These are phyloP conservation scores for Aspergillus brasiliensis DNA, from an alignment of 2,329 filamentous ascomycete species.

Conservation along the genomic window DNA sequence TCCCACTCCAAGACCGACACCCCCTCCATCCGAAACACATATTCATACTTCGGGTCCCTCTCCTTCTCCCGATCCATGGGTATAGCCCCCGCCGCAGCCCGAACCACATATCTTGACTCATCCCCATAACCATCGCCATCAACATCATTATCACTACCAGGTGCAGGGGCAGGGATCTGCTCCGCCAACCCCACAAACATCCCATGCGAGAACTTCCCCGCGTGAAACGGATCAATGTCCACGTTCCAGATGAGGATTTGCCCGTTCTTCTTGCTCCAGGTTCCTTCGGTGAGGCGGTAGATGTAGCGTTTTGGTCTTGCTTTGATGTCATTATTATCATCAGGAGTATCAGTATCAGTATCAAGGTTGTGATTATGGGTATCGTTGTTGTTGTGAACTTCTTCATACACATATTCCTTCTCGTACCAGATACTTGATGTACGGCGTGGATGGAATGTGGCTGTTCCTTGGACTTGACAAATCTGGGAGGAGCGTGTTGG, in stretches of 20 bases:
- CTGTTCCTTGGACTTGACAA: conserved; percentile 56
- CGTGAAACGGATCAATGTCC: not conserved
- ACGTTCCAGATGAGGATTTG: conserved; percentile 21
- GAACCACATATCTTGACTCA: conserved; percentile 18
- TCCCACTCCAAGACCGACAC: conserved; percentile 32
- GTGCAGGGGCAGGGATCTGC: not conserved
- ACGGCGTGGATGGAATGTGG: conserved; percentile 64
- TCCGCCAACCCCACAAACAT: conserved; percentile 9
- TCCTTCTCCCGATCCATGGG: not conserved
- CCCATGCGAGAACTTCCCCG: conserved; percentile 6
- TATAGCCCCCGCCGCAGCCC: conserved; percentile 1
- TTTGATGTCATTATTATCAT: not conserved
- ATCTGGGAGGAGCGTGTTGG: not conserved
- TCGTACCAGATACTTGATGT: conserved; percentile 51
- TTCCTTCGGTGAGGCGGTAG: conserved; percentile 20
- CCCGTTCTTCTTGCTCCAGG: not conserved
- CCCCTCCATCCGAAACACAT: conserved; percentile 31
- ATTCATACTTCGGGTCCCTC: conserved; percentile 10
- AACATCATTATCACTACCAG: not conserved
- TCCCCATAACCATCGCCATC: not conserved
- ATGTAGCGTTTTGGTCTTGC: not conserved
- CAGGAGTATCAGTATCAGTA: not conserved
- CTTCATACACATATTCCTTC: conserved; percentile 38
- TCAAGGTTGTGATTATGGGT: not conserved
- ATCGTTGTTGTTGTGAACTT: conserved; percentile 3